Percentiles rank a stretch among this genome's conserved stretches.
Evolutionary conservation across 2,329 filamentous ascomycete genomes (phyloP).

Genomic region (Lecanosticta acicola): DNA sequence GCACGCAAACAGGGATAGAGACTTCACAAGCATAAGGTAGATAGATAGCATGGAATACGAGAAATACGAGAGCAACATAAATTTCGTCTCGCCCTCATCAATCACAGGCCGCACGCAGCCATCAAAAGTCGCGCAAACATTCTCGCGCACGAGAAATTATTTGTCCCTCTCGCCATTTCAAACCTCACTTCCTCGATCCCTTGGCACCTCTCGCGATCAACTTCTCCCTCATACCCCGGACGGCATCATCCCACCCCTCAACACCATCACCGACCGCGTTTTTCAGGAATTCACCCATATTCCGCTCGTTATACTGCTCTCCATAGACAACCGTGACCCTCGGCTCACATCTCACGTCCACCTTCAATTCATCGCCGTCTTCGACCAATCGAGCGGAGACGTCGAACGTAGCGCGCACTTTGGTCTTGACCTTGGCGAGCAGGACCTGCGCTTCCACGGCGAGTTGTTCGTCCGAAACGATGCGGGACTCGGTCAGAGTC

Average conservation of each 20-base stretch:
- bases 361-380: slow-evolving; percentile 50
- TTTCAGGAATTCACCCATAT: slow-evolving; percentile 66
- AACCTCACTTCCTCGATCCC: slow-evolving; percentile 23
- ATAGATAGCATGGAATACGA: too few species aligned
- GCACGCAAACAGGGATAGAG: too few species aligned
- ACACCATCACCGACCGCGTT: slow-evolving; percentile 44
- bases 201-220: slow-evolving; percentile 43
- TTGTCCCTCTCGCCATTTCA: neutral
- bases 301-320: slow-evolving; percentile 68
- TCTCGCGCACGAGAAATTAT: neutral
- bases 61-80: too few species aligned
- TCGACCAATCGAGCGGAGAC: slow-evolving; percentile 40
- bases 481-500: slow-evolving; percentile 59
- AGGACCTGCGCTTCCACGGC: slow-evolving; percentile 58
- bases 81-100: too few species aligned
- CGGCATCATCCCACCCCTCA: slow-evolving; percentile 40
- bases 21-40: too few species aligned
- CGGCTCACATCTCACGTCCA: slow-evolving; percentile 38
- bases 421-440: slow-evolving; percentile 60
- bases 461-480: slow-evolving; percentile 60
- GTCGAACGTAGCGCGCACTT: slow-evolving; percentile 58
- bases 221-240: slow-evolving; percentile 40
- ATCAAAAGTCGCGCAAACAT: too few species aligned
- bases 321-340: slow-evolving; percentile 66
- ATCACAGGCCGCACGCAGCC: neutral